These are phyloP conservation scores for Alternaria conjuncta DNA, from an alignment of 2,329 filamentous ascomycete species.

Conservation along the genomic window DNA sequence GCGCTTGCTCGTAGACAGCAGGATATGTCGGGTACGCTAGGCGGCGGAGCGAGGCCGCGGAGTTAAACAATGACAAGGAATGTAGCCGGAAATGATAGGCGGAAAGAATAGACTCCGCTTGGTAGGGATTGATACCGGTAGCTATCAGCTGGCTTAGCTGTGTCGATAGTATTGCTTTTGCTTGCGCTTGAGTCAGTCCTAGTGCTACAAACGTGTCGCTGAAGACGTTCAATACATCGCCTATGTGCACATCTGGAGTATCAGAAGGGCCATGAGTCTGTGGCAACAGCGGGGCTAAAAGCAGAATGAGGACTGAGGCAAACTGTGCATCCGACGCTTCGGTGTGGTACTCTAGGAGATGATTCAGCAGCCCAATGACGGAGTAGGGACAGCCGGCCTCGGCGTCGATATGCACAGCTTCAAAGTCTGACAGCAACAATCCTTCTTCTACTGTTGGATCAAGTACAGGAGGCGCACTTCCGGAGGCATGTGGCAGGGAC, in stretches of 20 bases:
- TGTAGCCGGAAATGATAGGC: slow-evolving; percentile 64
- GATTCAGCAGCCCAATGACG: slow-evolving; percentile 52
- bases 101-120: slow-evolving; percentile 62
- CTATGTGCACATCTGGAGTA: slow-evolving; percentile 33
- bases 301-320: slow-evolving; percentile 54
- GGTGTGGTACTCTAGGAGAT: slow-evolving; percentile 52
- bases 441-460: slow-evolving; percentile 35
- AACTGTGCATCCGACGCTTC: slow-evolving; percentile 55
- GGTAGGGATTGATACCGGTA: slow-evolving; percentile 56
- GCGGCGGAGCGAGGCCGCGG: slow-evolving; percentile 63
- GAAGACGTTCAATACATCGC: slow-evolving; percentile 47
- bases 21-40: slow-evolving; percentile 62
- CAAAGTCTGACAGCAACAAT: slow-evolving; percentile 46
- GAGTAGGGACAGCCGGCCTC: slow-evolving; percentile 47
- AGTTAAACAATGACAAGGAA: slow-evolving; percentile 55
- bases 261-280: slow-evolving; percentile 46
- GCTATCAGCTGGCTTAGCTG: slow-evolving; percentile 50
- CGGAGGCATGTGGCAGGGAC: slow-evolving; percentile 24
- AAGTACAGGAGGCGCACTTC: slow-evolving; percentile 34
- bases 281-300: slow-evolving; percentile 55
- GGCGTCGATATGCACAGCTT: slow-evolving; percentile 43
- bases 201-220: slow-evolving; percentile 48
- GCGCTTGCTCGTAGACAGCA: slow-evolving; percentile 63
- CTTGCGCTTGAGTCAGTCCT: slow-evolving; percentile 48
- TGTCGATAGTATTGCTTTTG: slow-evolving; percentile 50